Evolutionary conservation across 2,329 filamentous ascomycete species (phyloP).

Genomic region (Trichoderma arundinaceum): DNA sequence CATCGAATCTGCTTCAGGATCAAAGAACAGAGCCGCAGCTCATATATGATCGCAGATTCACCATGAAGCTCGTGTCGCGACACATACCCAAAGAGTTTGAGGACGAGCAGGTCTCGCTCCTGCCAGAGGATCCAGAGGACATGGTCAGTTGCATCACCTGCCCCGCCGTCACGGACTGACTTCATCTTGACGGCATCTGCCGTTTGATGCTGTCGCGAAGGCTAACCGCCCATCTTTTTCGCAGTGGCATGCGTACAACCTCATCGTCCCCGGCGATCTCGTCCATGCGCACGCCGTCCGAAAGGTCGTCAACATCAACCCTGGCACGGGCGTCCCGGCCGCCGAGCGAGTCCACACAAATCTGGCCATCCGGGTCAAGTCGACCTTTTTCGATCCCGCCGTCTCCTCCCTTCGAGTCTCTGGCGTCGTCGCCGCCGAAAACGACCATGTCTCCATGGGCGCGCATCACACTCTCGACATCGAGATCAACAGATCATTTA

Average conservation of each 20-base stretch:
- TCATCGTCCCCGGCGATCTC: conserved; percentile 60
- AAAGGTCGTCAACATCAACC: conserved; percentile 58
- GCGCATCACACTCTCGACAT: conserved; percentile 73
- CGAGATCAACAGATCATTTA: conserved; percentile 86
- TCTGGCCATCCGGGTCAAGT: conserved; percentile 62
- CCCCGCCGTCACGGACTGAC: conserved; percentile 13
- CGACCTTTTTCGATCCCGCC: conserved; percentile 63
- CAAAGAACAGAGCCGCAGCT: not conserved
- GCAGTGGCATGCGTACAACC: conserved; percentile 66
- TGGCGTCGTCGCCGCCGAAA: conserved; percentile 60
- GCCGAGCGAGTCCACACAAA: conserved; percentile 62
- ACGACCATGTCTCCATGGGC: conserved; percentile 58
- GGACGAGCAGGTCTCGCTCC: conserved; percentile 50
- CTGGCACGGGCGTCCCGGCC: conserved; percentile 54
- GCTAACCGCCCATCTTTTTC: conserved; percentile 12
- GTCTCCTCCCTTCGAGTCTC: conserved; percentile 62
- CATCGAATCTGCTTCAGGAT: not conserved
- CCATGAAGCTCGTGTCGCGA: conserved; percentile 50
- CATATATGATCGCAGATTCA: not conserved
- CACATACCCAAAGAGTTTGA: conserved; percentile 47
- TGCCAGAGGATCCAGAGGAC: conserved; percentile 54
- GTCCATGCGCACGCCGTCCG: conserved; percentile 62
- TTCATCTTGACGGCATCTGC: not conserved
- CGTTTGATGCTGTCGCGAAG: not conserved
- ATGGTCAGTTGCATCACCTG: conserved; percentile 47